Evolutionary conservation across 163 green algal genomes (phyloP).

Genomic region (Coccomyxa subellipsoidea): DNA sequence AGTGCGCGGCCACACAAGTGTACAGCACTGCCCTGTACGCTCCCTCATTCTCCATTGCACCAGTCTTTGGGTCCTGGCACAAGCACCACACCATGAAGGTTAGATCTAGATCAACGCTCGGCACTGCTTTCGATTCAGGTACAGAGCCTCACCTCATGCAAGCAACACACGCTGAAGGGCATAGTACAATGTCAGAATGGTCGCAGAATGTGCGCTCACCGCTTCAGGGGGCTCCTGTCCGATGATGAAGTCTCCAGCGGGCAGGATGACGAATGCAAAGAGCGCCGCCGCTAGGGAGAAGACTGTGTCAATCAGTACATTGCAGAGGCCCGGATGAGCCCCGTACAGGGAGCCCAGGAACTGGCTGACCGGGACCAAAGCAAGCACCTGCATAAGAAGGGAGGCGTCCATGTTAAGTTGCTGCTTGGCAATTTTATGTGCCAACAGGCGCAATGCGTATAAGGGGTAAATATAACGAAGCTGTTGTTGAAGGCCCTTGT

Average conservation of each 20-base stretch:
- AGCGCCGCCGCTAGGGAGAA: constrained; percentile 13
- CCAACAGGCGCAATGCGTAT: too few relatives aligned
- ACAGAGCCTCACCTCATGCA: too few relatives aligned
- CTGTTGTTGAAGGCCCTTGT: too few relatives aligned
- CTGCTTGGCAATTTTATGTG: too few relatives aligned
- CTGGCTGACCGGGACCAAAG: not conserved
- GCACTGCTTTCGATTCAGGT: too few relatives aligned
- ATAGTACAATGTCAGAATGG: too few relatives aligned
- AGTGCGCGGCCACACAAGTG: constrained; percentile 25
- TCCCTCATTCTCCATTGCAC: not conserved
- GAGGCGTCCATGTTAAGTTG: too few relatives aligned
- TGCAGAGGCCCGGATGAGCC: not conserved
- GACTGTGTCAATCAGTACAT: constrained; percentile 13
- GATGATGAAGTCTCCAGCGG: constrained; percentile 33
- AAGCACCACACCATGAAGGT: not conserved
- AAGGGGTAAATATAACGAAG: too few relatives aligned
- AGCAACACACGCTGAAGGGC: too few relatives aligned
- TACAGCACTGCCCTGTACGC: constrained; percentile 34
- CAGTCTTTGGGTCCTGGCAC: not conserved
- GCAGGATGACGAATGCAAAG: constrained; percentile 41
- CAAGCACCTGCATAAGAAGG: constrained; percentile 3
- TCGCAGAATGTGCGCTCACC: too few relatives aligned
- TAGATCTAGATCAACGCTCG: too few relatives aligned
- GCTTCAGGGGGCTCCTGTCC: constrained; percentile 30
- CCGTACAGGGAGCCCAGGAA: not conserved